Evolutionary conservation across 208 protist species (phyloP), one percentile per base, ranked within the genome.

Genomic region (Acanthamoeba sp.): DNA sequence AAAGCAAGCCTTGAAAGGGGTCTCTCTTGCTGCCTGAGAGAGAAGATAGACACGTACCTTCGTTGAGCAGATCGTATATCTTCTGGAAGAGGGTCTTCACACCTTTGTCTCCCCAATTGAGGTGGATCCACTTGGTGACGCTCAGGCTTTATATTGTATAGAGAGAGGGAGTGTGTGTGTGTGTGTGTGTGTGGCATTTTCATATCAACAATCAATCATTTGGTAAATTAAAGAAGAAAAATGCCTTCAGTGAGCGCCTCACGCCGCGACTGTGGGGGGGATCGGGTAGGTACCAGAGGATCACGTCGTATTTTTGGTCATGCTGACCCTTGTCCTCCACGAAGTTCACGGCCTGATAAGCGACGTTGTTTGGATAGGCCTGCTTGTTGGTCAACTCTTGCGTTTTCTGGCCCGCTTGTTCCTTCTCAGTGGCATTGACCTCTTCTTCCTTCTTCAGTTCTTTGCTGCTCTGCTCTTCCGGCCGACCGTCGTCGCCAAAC

Each of bases 121-220:
- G 93, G 62, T 97, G 96, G 24, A 97, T 91, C 96, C 96, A 97
- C 87, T 97, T 97, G 27, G 95, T 97, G 32, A 97, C 76, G 71
- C 96, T 97, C 22, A 97, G 91, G 78, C 96, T 96, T 24, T 95
- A 45, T 0, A 78, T 55, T 20, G 92, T n/a, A 9, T 5, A 50
- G 9, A 69, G 2, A n/a, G n/a, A n/a, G n/a, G n/a, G n/a, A n/a
- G n/a, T n/a, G n/a, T n/a, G n/a, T n/a, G n/a, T n/a, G n/a, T n/a
- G n/a, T n/a, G n/a, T n/a, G n/a, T n/a, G n/a, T n/a, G n/a, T n/a
- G n/a, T n/a, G n/a, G n/a, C n/a, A n/a, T n/a, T n/a, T n/a, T n/a
- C n/a, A n/a, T n/a, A n/a, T n/a, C n/a, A n/a, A n/a, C n/a, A n/a
- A n/a, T n/a, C n/a, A n/a, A n/a, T n/a, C n/a, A n/a, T n/a, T n/a